A percentile compares a stretch with the other conserved stretches of the same genome.
Conservation (phyloP, 2,329 filamentous ascomycete genomes). For the Pseudogymnoascus verrucosus region DNA sequence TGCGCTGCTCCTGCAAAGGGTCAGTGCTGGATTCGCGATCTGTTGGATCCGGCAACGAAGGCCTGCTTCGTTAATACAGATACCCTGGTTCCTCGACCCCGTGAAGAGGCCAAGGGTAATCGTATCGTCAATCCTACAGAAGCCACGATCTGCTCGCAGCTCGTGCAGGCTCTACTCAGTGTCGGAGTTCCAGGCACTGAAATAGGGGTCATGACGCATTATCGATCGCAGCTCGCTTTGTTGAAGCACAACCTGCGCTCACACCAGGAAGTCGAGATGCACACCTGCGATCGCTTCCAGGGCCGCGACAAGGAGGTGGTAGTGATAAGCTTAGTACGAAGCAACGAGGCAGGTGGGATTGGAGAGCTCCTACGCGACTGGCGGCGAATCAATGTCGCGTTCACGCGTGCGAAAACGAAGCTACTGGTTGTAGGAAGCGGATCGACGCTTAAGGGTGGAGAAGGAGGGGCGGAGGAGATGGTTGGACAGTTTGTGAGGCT, state of each 20-base stretch:
- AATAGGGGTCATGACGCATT: conserved; percentile 94
- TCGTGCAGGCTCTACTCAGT: conserved; percentile 70
- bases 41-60: conserved; percentile 62
- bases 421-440: conserved; percentile 79
- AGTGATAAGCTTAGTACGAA: conserved; percentile 78
- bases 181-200: conserved; percentile 66
- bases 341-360: conserved; percentile 74
- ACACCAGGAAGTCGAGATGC: conserved; percentile 69
- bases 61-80: conserved; percentile 91
- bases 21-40: conserved; percentile 68
- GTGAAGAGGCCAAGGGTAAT: conserved; percentile 70
- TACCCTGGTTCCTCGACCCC: conserved; percentile 50
- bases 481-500: conserved; percentile 66
- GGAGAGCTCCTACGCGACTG: conserved; percentile 88
- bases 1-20: conserved; percentile 42
- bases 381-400: conserved; percentile 89
- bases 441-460: conserved; percentile 57
- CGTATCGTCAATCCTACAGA: conserved; percentile 87
- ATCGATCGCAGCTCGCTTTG: conserved; percentile 81
- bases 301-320: conserved; percentile 92
- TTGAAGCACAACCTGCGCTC: conserved; percentile 64
- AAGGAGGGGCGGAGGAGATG: conserved; percentile 62
- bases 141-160: conserved; percentile 65
- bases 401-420: conserved; percentile 89
- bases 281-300: conserved; percentile 95